These are phyloP conservation scores for Ogataea pini DNA, from an alignment of 805 yeast species.

Conservation along the genomic window DNA sequence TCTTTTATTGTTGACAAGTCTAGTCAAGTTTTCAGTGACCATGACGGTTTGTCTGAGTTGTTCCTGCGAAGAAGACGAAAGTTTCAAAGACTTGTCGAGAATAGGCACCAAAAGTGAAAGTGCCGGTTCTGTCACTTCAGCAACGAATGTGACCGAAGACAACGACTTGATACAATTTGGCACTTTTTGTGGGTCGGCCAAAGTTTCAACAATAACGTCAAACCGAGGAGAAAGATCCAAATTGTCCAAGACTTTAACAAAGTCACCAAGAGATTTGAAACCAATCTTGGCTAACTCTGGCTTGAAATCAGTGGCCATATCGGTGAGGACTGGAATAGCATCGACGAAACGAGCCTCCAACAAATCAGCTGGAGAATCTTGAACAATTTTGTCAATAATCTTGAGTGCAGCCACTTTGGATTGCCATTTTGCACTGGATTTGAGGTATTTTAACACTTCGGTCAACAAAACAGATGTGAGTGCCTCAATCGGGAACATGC, in stretches of 20 bases:
- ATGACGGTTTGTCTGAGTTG: slow-evolving; percentile 95
- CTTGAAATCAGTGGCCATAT: slow-evolving; percentile 91
- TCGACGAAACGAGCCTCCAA: slow-evolving; percentile 78
- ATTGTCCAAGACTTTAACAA: slow-evolving; percentile 84
- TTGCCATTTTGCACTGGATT: slow-evolving; percentile 91
- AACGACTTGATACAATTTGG: slow-evolving; percentile 86
- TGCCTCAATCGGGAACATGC: slow-evolving; percentile 75
- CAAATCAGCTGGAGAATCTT: slow-evolving; percentile 80
- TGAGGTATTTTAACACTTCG: slow-evolving; percentile 60
- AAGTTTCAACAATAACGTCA: slow-evolving; percentile 80
- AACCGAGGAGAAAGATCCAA: slow-evolving; percentile 87
- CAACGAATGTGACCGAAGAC: slow-evolving; percentile 93
- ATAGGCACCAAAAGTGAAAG: slow-evolving; percentile 89
- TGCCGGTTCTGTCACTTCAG: slow-evolving; percentile 97
- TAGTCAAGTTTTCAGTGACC: slow-evolving; percentile 91
- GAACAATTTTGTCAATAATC: slow-evolving; percentile 69
- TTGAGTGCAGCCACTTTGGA: slow-evolving; percentile 79
- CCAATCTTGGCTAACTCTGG: slow-evolving; percentile 93
- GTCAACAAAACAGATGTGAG: slow-evolving; percentile 70
- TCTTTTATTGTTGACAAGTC: slow-evolving; percentile 89
- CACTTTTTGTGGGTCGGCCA: slow-evolving; percentile 87
- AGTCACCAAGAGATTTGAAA: slow-evolving; percentile 62
- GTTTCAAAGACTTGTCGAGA: slow-evolving; percentile 81
- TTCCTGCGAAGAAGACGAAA: slow-evolving; percentile 90
- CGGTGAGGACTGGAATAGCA: slow-evolving; percentile 82